These are phyloP conservation scores for Brassica hybrid DNA, from an alignment of 441 rosid genomes.

Conservation along the genomic window DNA sequence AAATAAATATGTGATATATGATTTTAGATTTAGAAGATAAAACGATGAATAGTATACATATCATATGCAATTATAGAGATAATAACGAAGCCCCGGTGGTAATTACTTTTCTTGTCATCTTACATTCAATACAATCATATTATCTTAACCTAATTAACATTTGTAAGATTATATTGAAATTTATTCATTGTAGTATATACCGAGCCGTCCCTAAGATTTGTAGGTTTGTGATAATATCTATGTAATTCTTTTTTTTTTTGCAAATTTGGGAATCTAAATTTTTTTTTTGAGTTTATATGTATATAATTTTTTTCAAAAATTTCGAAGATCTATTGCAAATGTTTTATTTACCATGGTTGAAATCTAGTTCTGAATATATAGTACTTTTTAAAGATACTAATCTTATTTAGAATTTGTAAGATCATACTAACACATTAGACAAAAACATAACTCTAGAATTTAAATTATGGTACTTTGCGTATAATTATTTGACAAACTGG, in stretches of 20 bases:
- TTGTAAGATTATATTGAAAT: neutral
- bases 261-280: no score
- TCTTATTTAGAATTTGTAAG: neutral
- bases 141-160: neutral
- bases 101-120: neutral
- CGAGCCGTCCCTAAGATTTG: no score
- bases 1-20: neutral
- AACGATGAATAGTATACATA: neutral
- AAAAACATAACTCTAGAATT: neutral
- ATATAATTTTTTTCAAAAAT: no score
- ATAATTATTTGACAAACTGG: neutral
- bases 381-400: neutral
- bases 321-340: no score
- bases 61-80: slow-evolving; percentile 1
- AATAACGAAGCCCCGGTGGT: neutral
- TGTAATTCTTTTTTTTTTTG: no score
- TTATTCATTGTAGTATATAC: neutral
- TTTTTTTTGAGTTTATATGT: no score
- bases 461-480: neutral
- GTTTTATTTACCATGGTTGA: no score
- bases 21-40: neutral
- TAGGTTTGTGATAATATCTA: no score
- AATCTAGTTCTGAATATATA: no score
- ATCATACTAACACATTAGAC: neutral
- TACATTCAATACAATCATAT: neutral